Evolutionary conservation across 2,329 filamentous ascomycete species (phyloP).

Genomic region (Paraphoma chrysanthemicola): DNA sequence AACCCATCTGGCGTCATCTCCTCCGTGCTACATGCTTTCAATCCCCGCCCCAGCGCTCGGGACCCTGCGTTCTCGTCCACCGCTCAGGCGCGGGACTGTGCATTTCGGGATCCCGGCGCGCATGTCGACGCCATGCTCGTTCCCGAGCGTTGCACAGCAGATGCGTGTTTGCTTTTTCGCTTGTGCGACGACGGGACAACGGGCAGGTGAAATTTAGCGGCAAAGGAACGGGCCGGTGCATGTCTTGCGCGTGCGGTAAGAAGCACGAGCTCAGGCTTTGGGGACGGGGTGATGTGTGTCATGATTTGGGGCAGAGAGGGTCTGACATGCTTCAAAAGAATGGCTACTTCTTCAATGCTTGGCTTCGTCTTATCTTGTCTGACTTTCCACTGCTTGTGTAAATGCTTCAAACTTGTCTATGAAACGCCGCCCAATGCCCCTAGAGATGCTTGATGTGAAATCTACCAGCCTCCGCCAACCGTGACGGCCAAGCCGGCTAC

Average conservation of each 20-base stretch:
- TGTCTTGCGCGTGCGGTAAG: not conserved
- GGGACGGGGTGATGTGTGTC: not conserved
- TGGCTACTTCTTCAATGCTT: too few species aligned
- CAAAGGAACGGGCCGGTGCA: not conserved
- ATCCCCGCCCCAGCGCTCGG: not conserved
- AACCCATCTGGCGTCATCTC: not conserved
- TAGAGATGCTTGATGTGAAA: not conserved
- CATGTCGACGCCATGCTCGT: not conserved
- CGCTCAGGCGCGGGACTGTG: not conserved
- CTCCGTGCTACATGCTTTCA: not conserved
- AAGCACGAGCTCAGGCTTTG: not conserved
- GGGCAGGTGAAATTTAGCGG: not conserved
- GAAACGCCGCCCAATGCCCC: constrained; percentile 13
- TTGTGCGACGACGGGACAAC: not conserved
- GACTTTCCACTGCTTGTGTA: not conserved
- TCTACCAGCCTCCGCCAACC: constrained; percentile 89
- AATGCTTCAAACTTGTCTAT: constrained; percentile 10
- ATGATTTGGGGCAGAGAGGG: too few species aligned
- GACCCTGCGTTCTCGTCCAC: not conserved
- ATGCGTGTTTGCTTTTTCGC: not conserved
- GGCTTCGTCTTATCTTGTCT: too few species aligned
- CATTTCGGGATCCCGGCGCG: too few species aligned
- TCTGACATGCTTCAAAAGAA: too few species aligned
- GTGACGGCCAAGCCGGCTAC: constrained; percentile 90
- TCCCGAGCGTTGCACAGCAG: not conserved